These are phyloP conservation scores for Jaltomata sinuosa DNA, from an alignment of 257 asterid genomes.

Conservation along the genomic window DNA sequence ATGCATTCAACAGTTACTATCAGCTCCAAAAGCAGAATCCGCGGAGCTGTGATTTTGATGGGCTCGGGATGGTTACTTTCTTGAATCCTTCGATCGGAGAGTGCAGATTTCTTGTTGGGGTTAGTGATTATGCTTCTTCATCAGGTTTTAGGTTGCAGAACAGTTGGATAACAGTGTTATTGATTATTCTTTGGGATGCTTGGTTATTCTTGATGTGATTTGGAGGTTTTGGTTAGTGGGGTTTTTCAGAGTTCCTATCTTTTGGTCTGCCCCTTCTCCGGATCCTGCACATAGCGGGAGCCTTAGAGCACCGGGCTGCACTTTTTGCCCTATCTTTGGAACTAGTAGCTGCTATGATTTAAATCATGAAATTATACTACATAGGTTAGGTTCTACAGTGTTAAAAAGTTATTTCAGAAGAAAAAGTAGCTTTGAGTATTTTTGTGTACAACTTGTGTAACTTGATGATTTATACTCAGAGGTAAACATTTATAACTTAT, in stretches of 20 bases:
- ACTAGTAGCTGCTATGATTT: background rate
- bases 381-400: slow-evolving; percentile 22
- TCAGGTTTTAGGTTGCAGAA: slow-evolving; percentile 19
- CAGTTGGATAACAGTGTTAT: slow-evolving; percentile 2
- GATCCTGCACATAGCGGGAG: too few relatives aligned
- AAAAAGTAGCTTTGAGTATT: background rate
- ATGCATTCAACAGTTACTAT: slow-evolving; percentile 87
- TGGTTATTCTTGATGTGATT: slow-evolving; percentile 17
- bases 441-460: background rate
- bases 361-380: slow-evolving; percentile 22
- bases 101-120: slow-evolving; percentile 88
- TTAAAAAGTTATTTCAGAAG: slow-evolving; percentile 9
- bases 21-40: slow-evolving; percentile 70
- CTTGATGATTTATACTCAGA: background rate
- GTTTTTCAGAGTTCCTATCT: too few relatives aligned
- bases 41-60: slow-evolving; percentile 80
- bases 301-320: too few relatives aligned
- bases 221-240: slow-evolving; percentile 15
- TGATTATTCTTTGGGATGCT: slow-evolving; percentile 30
- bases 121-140: slow-evolving; percentile 25
- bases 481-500: background rate
- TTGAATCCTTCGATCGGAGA: slow-evolving; percentile 79
- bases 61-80: slow-evolving; percentile 88
- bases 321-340: too few relatives aligned
- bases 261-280: too few relatives aligned